Evolutionary conservation across 768 basidiomycete genomes (phyloP).

Genomic region (Lactarius trivialis): DNA sequence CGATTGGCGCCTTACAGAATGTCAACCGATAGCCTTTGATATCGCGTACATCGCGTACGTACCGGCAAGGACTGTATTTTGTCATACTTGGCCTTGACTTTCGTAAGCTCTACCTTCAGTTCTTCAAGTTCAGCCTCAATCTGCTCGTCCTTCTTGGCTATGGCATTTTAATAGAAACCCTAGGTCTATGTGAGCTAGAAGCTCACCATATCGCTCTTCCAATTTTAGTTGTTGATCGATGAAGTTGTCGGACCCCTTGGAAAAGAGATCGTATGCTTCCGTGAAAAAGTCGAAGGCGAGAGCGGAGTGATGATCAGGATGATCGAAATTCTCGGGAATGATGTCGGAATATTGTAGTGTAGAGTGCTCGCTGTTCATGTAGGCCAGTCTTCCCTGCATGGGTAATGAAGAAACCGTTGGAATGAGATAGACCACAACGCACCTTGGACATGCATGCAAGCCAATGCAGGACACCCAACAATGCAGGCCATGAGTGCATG

Average conservation of each 20-base stretch:
- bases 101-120: slow-evolving; percentile 41
- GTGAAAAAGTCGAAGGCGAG: slow-evolving; percentile 71
- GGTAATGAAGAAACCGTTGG: background rate
- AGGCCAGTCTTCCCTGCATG: slow-evolving; percentile 33
- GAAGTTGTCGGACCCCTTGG: slow-evolving; percentile 62
- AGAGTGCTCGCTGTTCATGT: slow-evolving; percentile 57
- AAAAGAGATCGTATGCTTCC: slow-evolving; percentile 60
- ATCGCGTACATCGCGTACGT: slow-evolving; percentile 21
- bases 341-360: slow-evolving; percentile 55
- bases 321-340: slow-evolving; percentile 71
- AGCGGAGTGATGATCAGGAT: slow-evolving; percentile 65
- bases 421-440: slow-evolving; percentile 22
- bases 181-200: background rate
- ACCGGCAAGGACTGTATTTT: slow-evolving; percentile 61
- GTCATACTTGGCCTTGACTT: slow-evolving; percentile 46
- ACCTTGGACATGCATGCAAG: slow-evolving; percentile 82
- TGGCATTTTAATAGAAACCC: background rate
- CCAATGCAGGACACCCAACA: slow-evolving; percentile 91
- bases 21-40: background rate
- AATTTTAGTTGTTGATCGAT: slow-evolving; percentile 61
- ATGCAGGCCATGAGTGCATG: slow-evolving; percentile 86
- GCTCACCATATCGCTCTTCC: slow-evolving; percentile 71
- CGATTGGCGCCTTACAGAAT: slow-evolving; percentile 41
- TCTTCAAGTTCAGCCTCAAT: slow-evolving; percentile 58
- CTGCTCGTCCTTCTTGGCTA: slow-evolving; percentile 68